Evolutionary conservation across 2,329 filamentous ascomycete genomes (phyloP).

Genomic region (Colletotrichum chrysophilum): DNA sequence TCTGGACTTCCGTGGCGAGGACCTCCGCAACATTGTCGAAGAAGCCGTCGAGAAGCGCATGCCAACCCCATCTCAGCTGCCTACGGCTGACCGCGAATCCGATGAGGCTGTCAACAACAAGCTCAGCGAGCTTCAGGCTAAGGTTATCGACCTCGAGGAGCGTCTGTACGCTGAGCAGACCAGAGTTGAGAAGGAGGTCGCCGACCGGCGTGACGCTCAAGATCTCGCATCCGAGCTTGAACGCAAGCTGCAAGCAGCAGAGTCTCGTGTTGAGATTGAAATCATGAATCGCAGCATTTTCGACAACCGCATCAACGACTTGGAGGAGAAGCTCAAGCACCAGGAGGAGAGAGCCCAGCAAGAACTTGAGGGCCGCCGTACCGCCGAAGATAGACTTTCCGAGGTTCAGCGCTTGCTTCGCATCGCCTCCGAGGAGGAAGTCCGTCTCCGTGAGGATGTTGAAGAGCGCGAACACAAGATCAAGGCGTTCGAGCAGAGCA

Average conservation of each 20-base stretch:
- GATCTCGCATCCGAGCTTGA: conserved; percentile 58
- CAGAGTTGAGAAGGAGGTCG: conserved; percentile 54
- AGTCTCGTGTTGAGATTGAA: conserved; percentile 65
- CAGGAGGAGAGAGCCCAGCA: conserved; percentile 69
- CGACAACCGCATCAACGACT: conserved; percentile 67
- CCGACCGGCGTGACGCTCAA: conserved; percentile 55
- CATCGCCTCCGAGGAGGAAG: conserved; percentile 75
- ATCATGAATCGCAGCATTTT: conserved; percentile 65
- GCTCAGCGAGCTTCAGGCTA: conserved; percentile 63
- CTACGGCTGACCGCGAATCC: not conserved
- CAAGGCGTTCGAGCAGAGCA: conserved; percentile 61
- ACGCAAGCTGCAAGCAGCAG: conserved; percentile 60
- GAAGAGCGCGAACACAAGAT: conserved; percentile 75
- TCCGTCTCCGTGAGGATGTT: conserved; percentile 67
- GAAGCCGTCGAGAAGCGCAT: conserved; percentile 65
- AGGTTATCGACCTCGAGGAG: conserved; percentile 65
- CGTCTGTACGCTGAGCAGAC: conserved; percentile 53
- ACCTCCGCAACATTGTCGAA: conserved; percentile 68
- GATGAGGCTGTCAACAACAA: conserved; percentile 59
- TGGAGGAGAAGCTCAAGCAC: conserved; percentile 71
- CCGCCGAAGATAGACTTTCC: conserved; percentile 74
- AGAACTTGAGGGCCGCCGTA: conserved; percentile 67
- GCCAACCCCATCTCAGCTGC: conserved; percentile 45
- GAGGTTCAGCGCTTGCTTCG: conserved; percentile 75
- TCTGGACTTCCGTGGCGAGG: conserved; percentile 51